A percentile compares a stretch with the other conserved stretches of the same genome.
Conservation (phyloP, 257 asterid species). For the Ehretia macrophylla region DNA sequence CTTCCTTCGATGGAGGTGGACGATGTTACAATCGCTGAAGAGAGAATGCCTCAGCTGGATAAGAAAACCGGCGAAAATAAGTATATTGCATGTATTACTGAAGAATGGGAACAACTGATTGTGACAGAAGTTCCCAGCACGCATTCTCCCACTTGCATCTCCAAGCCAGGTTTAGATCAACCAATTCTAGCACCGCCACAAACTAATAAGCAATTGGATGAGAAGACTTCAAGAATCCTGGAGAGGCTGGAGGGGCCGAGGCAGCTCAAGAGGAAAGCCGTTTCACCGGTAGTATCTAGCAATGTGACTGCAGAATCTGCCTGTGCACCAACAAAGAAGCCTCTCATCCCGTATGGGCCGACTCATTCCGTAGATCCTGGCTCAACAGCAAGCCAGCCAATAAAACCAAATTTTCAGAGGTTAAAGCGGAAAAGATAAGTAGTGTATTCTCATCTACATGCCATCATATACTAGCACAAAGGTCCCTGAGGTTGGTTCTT, state of each 20-base stretch:
- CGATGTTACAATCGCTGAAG: slow-evolving; percentile 22
- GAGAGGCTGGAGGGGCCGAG: slow-evolving; percentile 85
- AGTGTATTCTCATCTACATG: not conserved
- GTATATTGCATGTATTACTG: slow-evolving; percentile 34
- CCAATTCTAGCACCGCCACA: slow-evolving; percentile 45
- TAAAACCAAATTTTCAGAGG: slow-evolving; percentile 81
- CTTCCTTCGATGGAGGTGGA: slow-evolving; percentile 25
- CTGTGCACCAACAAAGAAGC: slow-evolving; percentile 54
- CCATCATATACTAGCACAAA: not conserved
- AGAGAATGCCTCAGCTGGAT: slow-evolving; percentile 21
- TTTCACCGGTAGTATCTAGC: slow-evolving; percentile 51
- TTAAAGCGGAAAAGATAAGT: slow-evolving; percentile 53
- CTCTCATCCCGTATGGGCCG: slow-evolving; percentile 59
- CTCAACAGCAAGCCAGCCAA: slow-evolving; percentile 49
- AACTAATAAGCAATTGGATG: slow-evolving; percentile 56
- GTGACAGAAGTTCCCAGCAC: slow-evolving; percentile 49
- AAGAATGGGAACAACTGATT: slow-evolving; percentile 79
- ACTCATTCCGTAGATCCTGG: slow-evolving; percentile 33
- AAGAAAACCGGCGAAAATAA: slow-evolving; percentile 24
- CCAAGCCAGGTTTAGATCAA: slow-evolving; percentile 39
- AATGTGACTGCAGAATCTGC: slow-evolving; percentile 28
- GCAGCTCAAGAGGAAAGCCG: slow-evolving; percentile 64
- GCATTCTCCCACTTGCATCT: slow-evolving; percentile 40
- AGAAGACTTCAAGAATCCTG: slow-evolving; percentile 76
- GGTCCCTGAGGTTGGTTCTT: not conserved